Conservation (phyloP, 2,329 filamentous ascomycete genomes). For the Periconia digitata region DNA sequence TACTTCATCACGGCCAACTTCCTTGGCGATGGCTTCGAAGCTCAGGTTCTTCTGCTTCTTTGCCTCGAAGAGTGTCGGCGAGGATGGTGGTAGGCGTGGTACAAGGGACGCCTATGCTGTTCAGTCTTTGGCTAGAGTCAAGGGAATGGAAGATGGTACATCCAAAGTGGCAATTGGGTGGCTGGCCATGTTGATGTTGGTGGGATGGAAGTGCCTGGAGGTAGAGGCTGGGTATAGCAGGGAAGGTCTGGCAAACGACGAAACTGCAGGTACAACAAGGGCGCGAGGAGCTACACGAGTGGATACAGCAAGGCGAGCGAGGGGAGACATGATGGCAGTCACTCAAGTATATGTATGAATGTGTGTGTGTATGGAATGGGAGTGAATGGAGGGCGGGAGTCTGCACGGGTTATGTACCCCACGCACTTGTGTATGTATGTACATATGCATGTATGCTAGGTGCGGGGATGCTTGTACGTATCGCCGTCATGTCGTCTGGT, state of each 20-base stretch:
- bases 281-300: conserved; percentile 33
- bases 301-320: conserved; percentile 32
- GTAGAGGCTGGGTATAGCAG: conserved; percentile 23
- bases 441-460: too few relatives aligned
- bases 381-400: conserved; percentile 10
- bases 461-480: neutral
- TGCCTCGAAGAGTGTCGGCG: conserved; percentile 74
- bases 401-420: too few relatives aligned
- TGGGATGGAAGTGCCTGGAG: conserved; percentile 28
- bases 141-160: conserved; percentile 14
- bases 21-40: conserved; percentile 75
- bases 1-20: conserved; percentile 78
- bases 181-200: conserved; percentile 37
- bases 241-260: conserved; percentile 21
- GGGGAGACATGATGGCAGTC: conserved; percentile 24
- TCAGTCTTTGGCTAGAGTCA: conserved; percentile 12
- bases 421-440: too few relatives aligned
- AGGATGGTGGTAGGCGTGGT: conserved; percentile 69
- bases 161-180: conserved; percentile 45
- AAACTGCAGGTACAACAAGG: conserved; percentile 23
- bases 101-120: conserved; percentile 61
- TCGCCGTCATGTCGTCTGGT: neutral
- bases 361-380: conserved; percentile 7
- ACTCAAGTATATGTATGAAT: conserved; percentile 9
- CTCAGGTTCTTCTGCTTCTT: conserved; percentile 75